These are phyloP conservation scores for Amoebophrya sp. DNA, from an alignment of 169 alveolate genomes.

Conservation along the genomic window DNA sequence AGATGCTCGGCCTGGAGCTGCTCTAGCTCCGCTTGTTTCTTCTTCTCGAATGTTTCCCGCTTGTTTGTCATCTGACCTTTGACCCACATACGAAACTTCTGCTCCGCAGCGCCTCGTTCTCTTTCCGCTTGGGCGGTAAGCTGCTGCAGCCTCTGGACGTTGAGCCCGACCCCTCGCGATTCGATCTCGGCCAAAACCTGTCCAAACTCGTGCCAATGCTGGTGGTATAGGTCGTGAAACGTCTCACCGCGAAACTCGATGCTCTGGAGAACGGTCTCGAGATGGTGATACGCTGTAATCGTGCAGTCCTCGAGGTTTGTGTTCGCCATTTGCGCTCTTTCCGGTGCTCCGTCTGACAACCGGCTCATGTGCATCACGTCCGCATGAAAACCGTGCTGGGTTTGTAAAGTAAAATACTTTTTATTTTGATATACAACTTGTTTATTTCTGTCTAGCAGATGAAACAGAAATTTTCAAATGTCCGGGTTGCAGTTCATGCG, in stretches of 20 bases:
- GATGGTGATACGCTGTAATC: background rate
- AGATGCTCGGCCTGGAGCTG: no score
- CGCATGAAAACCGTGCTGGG: background rate
- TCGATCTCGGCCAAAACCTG: background rate
- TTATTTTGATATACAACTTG: no score
- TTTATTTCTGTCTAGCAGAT: no score
- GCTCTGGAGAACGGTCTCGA: background rate
- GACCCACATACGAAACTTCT: background rate
- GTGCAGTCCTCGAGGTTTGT: background rate
- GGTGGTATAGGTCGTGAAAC: background rate
- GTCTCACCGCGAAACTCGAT: background rate
- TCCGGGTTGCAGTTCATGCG: no score
- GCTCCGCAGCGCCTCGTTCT: background rate
- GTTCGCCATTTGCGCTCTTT: background rate
- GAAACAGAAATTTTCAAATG: no score
- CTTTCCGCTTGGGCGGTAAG: no score
- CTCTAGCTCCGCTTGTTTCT: no score
- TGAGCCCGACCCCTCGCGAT: background rate
- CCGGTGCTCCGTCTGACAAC: background rate
- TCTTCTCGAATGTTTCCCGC: background rate
- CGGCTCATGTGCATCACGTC: background rate
- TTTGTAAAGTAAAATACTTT: no score
- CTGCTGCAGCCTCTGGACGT: background rate
- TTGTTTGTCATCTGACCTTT: background rate
- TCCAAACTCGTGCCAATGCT: background rate